A percentile compares a stretch with the other conserved stretches of the same genome.
These are phyloP conservation scores for Fagopyrum homotropicum DNA, from an alignment of 148 eudicot species.

Conservation along the genomic window DNA sequence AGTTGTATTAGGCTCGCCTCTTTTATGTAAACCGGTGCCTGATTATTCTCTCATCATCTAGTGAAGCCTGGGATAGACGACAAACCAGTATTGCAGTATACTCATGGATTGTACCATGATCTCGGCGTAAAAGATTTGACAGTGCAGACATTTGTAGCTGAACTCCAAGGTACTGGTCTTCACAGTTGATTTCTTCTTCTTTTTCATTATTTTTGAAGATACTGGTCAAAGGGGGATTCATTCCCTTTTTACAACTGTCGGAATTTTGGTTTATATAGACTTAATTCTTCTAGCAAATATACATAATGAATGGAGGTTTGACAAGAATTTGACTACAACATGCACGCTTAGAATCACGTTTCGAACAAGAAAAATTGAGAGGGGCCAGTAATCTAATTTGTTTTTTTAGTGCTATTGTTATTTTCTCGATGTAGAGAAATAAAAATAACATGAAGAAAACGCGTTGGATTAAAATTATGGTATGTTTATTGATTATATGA, in stretches of 20 bases:
- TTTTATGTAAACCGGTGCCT: neutral
- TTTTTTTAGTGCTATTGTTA: no score
- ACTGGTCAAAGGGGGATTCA: neutral
- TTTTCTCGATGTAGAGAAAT: no score
- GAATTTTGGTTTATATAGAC: neutral
- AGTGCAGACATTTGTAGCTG: slow-evolving; percentile 55
- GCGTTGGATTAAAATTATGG: no score
- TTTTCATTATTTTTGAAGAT: neutral
- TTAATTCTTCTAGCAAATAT: neutral
- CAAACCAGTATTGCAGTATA: slow-evolving; percentile 48
- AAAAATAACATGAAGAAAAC: no score
- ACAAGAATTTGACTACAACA: no score
- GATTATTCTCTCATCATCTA: slow-evolving; percentile 20
- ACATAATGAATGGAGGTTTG: neutral
- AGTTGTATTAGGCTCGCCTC: neutral
- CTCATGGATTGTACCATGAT: slow-evolving; percentile 82
- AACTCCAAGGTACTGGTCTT: slow-evolving; percentile 12
- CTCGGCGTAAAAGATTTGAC: slow-evolving; percentile 84
- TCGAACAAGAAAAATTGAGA: no score
- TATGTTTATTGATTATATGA: no score
- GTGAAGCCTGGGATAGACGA: slow-evolving; percentile 71
- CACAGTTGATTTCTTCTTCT: neutral
- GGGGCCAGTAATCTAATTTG: no score
- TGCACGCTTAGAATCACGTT: no score
- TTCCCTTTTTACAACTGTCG: neutral